Conservation (phyloP, 305 asterid genomes). For the Plantago coronopus region DNA sequence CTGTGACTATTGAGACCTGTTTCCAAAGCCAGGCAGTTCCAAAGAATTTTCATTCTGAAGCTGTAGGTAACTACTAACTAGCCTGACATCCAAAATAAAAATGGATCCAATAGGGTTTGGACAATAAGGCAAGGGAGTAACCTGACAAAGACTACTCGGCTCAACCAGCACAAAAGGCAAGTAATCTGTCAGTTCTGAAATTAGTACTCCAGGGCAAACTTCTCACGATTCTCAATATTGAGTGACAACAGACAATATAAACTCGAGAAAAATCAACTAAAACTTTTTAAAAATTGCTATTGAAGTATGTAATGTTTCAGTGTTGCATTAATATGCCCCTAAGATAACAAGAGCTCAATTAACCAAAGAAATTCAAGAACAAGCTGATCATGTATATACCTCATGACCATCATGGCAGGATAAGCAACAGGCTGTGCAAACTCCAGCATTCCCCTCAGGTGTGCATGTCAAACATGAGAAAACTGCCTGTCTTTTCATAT, state of each 20-base stretch:
- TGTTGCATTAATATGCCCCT: neutral
- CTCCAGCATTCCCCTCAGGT: conserved; percentile 79
- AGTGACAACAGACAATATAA: too few relatives aligned
- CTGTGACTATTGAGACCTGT: too few relatives aligned
- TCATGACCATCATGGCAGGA: conserved; percentile 97
- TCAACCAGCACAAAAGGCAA: too few relatives aligned
- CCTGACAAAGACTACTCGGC: too few relatives aligned
- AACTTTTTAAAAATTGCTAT: neutral
- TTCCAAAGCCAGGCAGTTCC: too few relatives aligned
- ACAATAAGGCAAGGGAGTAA: too few relatives aligned
- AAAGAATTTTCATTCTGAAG: too few relatives aligned
- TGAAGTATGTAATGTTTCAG: neutral
- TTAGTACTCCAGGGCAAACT: neutral
- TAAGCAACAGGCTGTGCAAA: conserved; percentile 85
- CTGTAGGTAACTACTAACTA: too few relatives aligned
- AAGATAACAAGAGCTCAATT: neutral
- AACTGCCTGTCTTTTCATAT: conserved; percentile 83
- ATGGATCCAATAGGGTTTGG: too few relatives aligned
- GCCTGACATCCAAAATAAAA: too few relatives aligned
- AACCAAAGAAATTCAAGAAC: neutral
- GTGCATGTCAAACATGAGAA: conserved; percentile 85
- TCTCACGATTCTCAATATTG: conserved; percentile 8
- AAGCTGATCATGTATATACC: conserved; percentile 33
- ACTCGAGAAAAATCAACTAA: neutral
- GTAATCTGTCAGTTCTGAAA: too few relatives aligned